These are phyloP conservation scores for Fusarium sp. DNA, from an alignment of 2,329 filamentous ascomycete species.

Conservation along the genomic window DNA sequence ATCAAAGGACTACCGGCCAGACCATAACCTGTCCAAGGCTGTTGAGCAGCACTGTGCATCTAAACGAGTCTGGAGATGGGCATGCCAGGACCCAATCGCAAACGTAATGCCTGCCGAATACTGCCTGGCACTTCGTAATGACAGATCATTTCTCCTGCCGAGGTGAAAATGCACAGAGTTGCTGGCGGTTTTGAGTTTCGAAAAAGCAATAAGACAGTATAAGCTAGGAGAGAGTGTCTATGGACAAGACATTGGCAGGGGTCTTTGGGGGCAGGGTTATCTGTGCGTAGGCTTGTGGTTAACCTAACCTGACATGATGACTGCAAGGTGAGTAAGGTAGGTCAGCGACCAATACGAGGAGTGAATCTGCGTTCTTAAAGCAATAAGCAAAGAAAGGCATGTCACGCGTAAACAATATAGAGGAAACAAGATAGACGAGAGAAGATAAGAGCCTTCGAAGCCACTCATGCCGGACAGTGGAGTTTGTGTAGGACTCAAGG, in stretches of 20 bases:
- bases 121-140: not conserved
- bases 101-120: not conserved
- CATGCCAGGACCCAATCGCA: not conserved
- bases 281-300: conserved; percentile 1
- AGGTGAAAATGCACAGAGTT: conserved; percentile 8
- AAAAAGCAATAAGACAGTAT: conserved; percentile 31
- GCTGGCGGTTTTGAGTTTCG: conserved; percentile 4
- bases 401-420: conserved; percentile 14
- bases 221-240: conserved; percentile 28
- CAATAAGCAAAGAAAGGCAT: conserved; percentile 17
- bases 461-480: conserved; percentile 23
- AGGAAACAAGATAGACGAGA: conserved; percentile 17
- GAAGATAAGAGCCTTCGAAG: conserved; percentile 16
- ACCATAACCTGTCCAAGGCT: not conserved
- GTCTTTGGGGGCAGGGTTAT: conserved; percentile 1
- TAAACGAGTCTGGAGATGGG: not conserved
- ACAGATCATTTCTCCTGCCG: conserved; percentile 5
- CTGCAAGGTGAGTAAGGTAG: conserved; percentile 15
- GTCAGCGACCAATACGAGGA: conserved; percentile 24
- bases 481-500: conserved; percentile 6
- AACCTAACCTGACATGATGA: conserved; percentile 3
- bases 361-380: not conserved
- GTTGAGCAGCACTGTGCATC: not conserved
- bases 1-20: not conserved
- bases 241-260: conserved; percentile 9